Base-by-base conservation (phyloP, 2,329 filamentous ascomycete genomes). In the Colletotrichum melonis region DNA sequence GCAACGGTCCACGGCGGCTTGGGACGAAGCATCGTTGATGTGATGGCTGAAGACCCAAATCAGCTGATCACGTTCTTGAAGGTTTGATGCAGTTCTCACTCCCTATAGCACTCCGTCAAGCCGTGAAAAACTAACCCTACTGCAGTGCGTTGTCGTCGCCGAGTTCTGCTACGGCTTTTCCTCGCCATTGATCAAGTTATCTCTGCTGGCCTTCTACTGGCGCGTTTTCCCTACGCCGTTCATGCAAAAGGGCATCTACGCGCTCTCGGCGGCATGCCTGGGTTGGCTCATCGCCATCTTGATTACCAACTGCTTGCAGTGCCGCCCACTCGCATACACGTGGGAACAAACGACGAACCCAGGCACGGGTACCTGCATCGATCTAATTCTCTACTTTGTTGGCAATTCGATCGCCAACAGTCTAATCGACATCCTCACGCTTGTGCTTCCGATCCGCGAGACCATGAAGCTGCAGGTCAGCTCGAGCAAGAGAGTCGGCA, bases 131-230 rank as follows among this genome's bases (percentile, higher is more conserved):
- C 56, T 67, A 16, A 67, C n/a, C 0, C 16, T 35, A 4, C 12
- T 4, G 1, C 11, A 69, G 66, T 69, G 55, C 58, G 42, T 58
- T 16, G 63, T 66, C n/a, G 55, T 52, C 14, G 69, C 70, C 63
- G 68, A 74, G 63, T 74, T 70, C 55, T 75, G 63, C 58, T 73
- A 69, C 35, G 70, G 60, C 26, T 60, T 59, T 26, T 59, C 54
- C 8, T 63, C 66, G 5, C 66, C 58, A 6, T 35, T 69, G 49
- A 57, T 63, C 22, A 69, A 69, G 26, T 49, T 69, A 3, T 69
- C 66, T n/a, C 30, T 69, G n/a, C 5, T 63, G 49, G 66, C 58
- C 11, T 63, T 69, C 42, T 69, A 69, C 66, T 69, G 66, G 58
- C 58, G 58, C 32, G 58, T 69, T 4, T 69, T 69, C 16, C 66